Evolutionary conservation across 1,284 basidiomycete species (phyloP), one percentile per base, ranked within the genome.

Genomic region (Anthracocystis walkeri): DNA sequence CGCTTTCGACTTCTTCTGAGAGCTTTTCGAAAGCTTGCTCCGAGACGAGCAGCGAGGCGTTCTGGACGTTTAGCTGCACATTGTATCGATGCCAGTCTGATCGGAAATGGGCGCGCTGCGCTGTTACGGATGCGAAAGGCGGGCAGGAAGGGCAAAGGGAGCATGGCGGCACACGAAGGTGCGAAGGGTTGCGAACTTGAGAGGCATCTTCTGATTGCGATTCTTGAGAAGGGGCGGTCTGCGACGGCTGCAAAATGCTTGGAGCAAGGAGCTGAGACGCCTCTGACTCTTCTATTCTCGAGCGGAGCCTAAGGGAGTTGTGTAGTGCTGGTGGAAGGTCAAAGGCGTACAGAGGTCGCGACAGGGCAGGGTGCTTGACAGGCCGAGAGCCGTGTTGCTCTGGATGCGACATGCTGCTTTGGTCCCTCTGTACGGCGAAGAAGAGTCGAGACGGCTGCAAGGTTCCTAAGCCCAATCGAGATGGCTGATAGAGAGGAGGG

Each of bases 1-100:
- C 63, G 18, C 65, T 59, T 35, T 78, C 77, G 23, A 78, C 57
- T 25, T 77, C 75, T 44, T 79, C 80, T 4, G 59, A 70, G 27
- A 75, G 72, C 55, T 63, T 62, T 23, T 76, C 77, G 23, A 78
- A 82, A 7, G 66, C 62, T 20, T 67, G 45, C 29, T 68, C 65
- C 0, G 65, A 60, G n/a, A 75, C 71, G 1, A 77, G 67, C 4
- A 66, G 31, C 2, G 53, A 46, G 16, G 23, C 51, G 18, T 60
- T 64, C 40, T 71, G 69, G 3, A 75, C 57, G 41, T 61, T 69
- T 31, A 82, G 66, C 86, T 96, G 97, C 70, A 95, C 92, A 83
- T 99, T 99, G 87, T 97, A 98, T 58, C 95, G 89, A 88, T 99
- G 96, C 96, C 96, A 98, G 86, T 98, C 95, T 29, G 93, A 93